Evolutionary conservation across 1,284 basidiomycete species (phyloP), one percentile per base, ranked within the genome.

Genomic region (Paramarasmius palmivorus): DNA sequence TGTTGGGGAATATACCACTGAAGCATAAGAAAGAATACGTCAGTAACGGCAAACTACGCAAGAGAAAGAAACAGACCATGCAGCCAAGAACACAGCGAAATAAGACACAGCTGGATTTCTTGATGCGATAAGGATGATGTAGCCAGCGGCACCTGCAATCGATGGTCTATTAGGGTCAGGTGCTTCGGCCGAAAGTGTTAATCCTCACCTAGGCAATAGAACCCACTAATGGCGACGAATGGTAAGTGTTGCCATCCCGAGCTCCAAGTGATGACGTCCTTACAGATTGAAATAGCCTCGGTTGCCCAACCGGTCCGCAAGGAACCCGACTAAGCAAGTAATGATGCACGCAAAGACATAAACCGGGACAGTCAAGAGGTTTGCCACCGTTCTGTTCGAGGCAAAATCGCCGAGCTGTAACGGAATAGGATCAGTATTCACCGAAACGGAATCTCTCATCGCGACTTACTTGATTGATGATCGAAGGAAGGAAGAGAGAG

Each of bases 1-100:
- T 85, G 45, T 81, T 75, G 4, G 87, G 85, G 64, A 87, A 90
- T 55, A 90, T 88, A 25, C 86, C 87, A 61, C 84, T 84, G 50
- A 35, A 46, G 41, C 15, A 23, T 22, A 23, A 26, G 15, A 22
- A n/a, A 22, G 2, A 37, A 7, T 46, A 26, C 17, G n/a, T 50
- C 15, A 47, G 29, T 15, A 42, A 36, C 10, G n/a, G 23, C 32
- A 23, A 38, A n/a, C 9, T 19, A 51, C n/a, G 19, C 10, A 44
- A 25, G 14, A 26, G n/a, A 40, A 50, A 23, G 23, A 51, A 17
- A 23, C 52, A 36, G 6, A 58, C 81, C 77, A 81, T 52, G 85
- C 81, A n/a, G 86, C 86, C 57, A 89, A 69, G 65, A 81, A 90
- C 37, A 86, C 81, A 19, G 81, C 86, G 54, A 86, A 78, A 65